These are phyloP conservation scores for Sugiyamaella floridensis DNA, from an alignment of 805 yeast species.

Conservation along the genomic window DNA sequence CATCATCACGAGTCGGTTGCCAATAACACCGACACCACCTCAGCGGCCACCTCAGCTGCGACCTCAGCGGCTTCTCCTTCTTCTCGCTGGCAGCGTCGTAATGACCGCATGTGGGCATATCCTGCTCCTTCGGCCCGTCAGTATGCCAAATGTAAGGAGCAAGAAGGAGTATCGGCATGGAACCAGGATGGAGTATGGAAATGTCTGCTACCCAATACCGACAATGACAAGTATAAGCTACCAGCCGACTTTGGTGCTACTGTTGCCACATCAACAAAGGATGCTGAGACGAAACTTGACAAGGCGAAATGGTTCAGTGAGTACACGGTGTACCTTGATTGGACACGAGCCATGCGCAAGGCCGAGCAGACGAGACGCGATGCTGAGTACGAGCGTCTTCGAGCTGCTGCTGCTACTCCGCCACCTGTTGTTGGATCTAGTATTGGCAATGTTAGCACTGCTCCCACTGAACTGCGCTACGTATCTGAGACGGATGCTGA, in stretches of 20 bases:
- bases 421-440: background rate
- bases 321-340: slow-evolving; percentile 57
- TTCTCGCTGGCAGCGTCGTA: background rate
- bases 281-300: slow-evolving; percentile 15
- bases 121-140: slow-evolving; percentile 53
- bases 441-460: background rate
- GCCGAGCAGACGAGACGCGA: slow-evolving; percentile 11
- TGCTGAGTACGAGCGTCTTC: slow-evolving; percentile 4
- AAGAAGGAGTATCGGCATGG: slow-evolving; percentile 74
- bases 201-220: slow-evolving; percentile 65
- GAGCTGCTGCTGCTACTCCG: background rate
- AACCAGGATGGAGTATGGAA: slow-evolving; percentile 83
- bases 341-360: slow-evolving; percentile 49
- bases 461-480: slow-evolving; percentile 1
- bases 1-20: background rate
- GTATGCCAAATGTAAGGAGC: slow-evolving; percentile 55
- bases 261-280: background rate
- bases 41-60: too few relatives aligned
- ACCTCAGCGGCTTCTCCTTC: too few relatives aligned
- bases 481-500: slow-evolving; percentile 23
- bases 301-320: slow-evolving; percentile 48
- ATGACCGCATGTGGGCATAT: slow-evolving; percentile 34
- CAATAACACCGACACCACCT: background rate
- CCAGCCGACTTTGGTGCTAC: background rate
- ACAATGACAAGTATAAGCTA: slow-evolving; percentile 4